Evolutionary conservation across 208 protist species (phyloP), one percentile per base, ranked within the genome.

Genomic region (Kentomonas sorsogonicus): DNA sequence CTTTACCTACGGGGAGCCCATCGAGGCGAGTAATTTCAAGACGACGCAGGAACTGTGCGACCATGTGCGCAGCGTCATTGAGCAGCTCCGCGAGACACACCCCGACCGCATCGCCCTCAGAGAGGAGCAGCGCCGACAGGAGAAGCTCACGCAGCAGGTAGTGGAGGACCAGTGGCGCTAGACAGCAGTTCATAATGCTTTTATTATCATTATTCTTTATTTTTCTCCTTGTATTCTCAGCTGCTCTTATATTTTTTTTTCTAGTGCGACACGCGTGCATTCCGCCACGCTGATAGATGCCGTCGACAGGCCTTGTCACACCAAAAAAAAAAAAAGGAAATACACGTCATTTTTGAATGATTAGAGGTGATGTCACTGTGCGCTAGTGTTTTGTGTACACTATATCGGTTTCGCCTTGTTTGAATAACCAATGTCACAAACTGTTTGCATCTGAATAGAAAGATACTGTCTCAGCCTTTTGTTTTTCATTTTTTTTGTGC

Each of bases 1-100:
- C 74, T 75, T 89, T 40, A 79, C 87, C 18, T 91, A 81, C 60
- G 87, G 83, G 11, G 79, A 83, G 56, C 78, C 81, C 13, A 59
- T 94, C 41, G 74, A 88, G 31, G 77, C 77, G 18, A 60, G 50
- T 13, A 67, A 80, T 20, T 89, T 84, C 53, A 67, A 63, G 30
- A 80, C 68, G 10, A 74, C 81, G 13, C 69, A 94, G 69, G 77
- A 80, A 55, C 57, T 94, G 20, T 55, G 68, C 33, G 66, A 86
- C 44, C 69, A 88, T 63, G 66, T 78, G 34, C 77, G 67, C 59
- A 65, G 84, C 27, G 71, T 79, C 25, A 79, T 94, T 3, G 81
- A 60, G 1, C 69, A 77, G 20, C 53, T 89, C 3, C 83, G 83
- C 11, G 77, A 89, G 39, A 67, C 53, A 10, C 87, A 94, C 47